These are phyloP conservation scores for Alternaria sp. DNA, from an alignment of 2,329 filamentous ascomycete species.

Conservation along the genomic window DNA sequence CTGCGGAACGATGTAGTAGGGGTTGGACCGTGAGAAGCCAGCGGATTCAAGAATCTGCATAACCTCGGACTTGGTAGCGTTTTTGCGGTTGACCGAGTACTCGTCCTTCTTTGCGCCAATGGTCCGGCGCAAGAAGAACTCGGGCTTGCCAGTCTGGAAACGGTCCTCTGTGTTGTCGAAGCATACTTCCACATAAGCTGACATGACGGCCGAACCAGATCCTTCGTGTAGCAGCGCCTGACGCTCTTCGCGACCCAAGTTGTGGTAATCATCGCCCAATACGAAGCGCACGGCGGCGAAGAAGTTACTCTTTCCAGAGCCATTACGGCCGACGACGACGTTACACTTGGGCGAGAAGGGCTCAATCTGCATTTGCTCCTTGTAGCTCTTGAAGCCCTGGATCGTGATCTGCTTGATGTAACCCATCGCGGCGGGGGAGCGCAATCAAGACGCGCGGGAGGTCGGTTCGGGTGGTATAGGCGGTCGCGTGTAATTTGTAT, in stretches of 20 bases:
- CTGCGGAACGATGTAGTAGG: conserved; percentile 98
- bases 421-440: conserved; percentile 41
- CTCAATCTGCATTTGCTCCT: conserved; percentile 98
- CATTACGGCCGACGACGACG: conserved; percentile 98
- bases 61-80: conserved; percentile 91
- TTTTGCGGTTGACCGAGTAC: conserved; percentile 96
- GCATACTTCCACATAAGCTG: conserved; percentile 98
- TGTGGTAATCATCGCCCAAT: conserved; percentile 94
- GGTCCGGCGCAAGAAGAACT: conserved; percentile 88
- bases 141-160: conserved; percentile 90
- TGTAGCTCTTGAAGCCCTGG: conserved; percentile 99
- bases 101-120: conserved; percentile 99
- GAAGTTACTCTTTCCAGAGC: conserved; percentile 99
- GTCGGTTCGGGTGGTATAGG: neutral
- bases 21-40: conserved; percentile 95
- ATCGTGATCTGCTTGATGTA: conserved; percentile 99
- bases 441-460: conserved; percentile 7
- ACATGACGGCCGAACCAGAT: conserved; percentile 97
- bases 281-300: conserved; percentile 99
- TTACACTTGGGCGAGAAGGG: conserved; percentile 98
- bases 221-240: conserved; percentile 97
- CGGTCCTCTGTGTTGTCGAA: conserved; percentile 98
- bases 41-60: conserved; percentile 95
- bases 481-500: conserved; percentile 8
- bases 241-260: conserved; percentile 94